A percentile compares a stretch with the other conserved stretches of the same genome.
phyloP scores from a whole-genome alignment of 179 eudicot species.

The Vitellaria paradoxa region DNA sequence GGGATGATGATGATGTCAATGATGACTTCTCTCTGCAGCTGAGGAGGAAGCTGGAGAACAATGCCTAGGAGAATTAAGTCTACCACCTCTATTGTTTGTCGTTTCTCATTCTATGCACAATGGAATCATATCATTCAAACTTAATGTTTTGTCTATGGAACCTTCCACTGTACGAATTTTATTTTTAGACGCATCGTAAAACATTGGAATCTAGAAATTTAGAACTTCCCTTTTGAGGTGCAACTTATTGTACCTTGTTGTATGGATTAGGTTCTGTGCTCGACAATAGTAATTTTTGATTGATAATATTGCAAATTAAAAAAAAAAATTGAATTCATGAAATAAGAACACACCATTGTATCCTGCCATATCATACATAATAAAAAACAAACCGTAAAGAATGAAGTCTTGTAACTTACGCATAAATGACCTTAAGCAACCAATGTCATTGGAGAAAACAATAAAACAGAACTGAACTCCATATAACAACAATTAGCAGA shows the following conservation, averaged over 20 bases:
- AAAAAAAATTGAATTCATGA: background rate
- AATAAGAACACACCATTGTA: background rate
- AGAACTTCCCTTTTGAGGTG: background rate
- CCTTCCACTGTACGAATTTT: background rate
- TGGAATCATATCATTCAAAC: background rate
- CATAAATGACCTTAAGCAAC: background rate
- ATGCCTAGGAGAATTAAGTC: slow-evolving; percentile 55
- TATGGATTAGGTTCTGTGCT: background rate
- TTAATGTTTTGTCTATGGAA: background rate
- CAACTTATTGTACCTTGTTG: background rate
- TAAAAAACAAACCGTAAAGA: background rate
- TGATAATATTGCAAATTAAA: background rate
- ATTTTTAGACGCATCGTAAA: background rate
- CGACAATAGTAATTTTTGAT: background rate
- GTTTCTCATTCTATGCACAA: background rate
- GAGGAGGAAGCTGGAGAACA: slow-evolving; percentile 70
- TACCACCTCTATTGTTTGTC: background rate
- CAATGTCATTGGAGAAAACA: background rate
- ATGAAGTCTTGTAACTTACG: background rate
- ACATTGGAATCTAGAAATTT: background rate
- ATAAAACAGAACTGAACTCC: background rate
- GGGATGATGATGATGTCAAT: slow-evolving; percentile 94
- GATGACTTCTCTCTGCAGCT: slow-evolving; percentile 91
- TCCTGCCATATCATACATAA: background rate
- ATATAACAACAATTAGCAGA: background rate